Evolutionary conservation across 1,284 basidiomycete genomes (phyloP).

Genomic region (Rhodotorula sp.): DNA sequence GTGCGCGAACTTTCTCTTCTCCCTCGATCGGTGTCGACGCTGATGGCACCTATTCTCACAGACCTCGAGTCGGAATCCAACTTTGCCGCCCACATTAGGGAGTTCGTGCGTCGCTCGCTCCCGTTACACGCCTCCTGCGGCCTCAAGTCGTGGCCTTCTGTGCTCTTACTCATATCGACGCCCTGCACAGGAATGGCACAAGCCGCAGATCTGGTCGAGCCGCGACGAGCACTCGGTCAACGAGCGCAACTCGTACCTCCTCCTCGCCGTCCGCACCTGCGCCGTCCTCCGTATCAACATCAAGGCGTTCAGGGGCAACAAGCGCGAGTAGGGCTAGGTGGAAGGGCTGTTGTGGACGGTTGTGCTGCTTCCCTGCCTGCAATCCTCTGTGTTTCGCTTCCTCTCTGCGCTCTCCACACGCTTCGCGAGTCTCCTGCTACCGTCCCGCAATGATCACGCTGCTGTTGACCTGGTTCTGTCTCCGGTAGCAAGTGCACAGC

Average conservation of each 20-base stretch:
- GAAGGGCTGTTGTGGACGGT: too few species aligned
- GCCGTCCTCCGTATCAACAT: slow-evolving; percentile 10
- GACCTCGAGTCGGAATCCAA: slow-evolving; percentile 29
- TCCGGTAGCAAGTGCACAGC: too few species aligned
- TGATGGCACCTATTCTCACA: background rate
- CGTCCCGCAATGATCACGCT: too few species aligned
- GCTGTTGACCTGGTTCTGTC: too few species aligned
- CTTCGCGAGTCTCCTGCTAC: background rate
- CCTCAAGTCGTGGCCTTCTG: too few species aligned
- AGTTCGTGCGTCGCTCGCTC: background rate
- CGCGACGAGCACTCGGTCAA: background rate
- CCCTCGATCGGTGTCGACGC: background rate
- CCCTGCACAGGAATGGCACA: background rate
- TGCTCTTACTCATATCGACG: background rate
- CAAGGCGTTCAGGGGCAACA: slow-evolving; percentile 12
- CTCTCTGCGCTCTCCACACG: too few species aligned
- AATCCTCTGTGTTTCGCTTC: too few species aligned
- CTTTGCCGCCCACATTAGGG: slow-evolving; percentile 25
- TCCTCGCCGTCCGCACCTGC: slow-evolving; percentile 15
- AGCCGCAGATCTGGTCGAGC: slow-evolving; percentile 6
- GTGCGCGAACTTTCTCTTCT: background rate
- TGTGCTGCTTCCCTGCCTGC: too few species aligned
- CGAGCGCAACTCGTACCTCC: slow-evolving; percentile 18
- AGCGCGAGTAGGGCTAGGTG: background rate
- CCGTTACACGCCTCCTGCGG: too few species aligned